Conservation (phyloP, 2,329 filamentous ascomycete genomes). For the Immersiporthe knoxdaviesiana region DNA sequence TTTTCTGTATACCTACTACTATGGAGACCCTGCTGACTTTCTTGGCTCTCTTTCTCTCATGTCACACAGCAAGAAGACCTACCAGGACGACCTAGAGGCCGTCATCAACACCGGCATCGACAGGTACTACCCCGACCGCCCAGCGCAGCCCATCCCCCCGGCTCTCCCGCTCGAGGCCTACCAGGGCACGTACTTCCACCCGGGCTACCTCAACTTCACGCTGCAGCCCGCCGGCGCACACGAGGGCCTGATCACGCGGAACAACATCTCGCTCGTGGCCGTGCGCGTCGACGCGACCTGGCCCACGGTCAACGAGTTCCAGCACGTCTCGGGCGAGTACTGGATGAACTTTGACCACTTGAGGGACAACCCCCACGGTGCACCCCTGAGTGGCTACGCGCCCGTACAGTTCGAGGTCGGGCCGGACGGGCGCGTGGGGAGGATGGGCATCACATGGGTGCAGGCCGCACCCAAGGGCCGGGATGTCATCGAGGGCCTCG, state of each 20-base stretch:
- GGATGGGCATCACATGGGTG: slow-evolving; percentile 39
- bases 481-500: slow-evolving; percentile 38
- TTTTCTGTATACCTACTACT: not conserved
- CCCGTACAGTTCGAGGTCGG: slow-evolving; percentile 40
- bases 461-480: slow-evolving; percentile 28
- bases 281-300: slow-evolving; percentile 38
- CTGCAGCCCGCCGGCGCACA: slow-evolving; percentile 30
- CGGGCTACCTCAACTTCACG: slow-evolving; percentile 44
- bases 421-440: slow-evolving; percentile 35
- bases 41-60: not conserved
- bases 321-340: slow-evolving; percentile 43
- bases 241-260: not conserved
- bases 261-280: slow-evolving; percentile 32
- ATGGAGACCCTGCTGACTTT: slow-evolving; percentile 1
- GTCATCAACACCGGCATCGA: slow-evolving; percentile 40
- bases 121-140: slow-evolving; percentile 43
- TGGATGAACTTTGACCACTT: slow-evolving; percentile 38
- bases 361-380: slow-evolving; percentile 35
- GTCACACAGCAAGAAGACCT: slow-evolving; percentile 33
- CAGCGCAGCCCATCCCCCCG: slow-evolving; percentile 40
- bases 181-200: slow-evolving; percentile 49
- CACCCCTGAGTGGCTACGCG: slow-evolving; percentile 35
- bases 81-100: slow-evolving; percentile 29
- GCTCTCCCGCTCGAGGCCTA: slow-evolving; percentile 42
- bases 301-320: slow-evolving; percentile 39